Base-by-base conservation (phyloP, 2,329 filamentous ascomycete genomes). In the Alternaria arborescens region DNA sequence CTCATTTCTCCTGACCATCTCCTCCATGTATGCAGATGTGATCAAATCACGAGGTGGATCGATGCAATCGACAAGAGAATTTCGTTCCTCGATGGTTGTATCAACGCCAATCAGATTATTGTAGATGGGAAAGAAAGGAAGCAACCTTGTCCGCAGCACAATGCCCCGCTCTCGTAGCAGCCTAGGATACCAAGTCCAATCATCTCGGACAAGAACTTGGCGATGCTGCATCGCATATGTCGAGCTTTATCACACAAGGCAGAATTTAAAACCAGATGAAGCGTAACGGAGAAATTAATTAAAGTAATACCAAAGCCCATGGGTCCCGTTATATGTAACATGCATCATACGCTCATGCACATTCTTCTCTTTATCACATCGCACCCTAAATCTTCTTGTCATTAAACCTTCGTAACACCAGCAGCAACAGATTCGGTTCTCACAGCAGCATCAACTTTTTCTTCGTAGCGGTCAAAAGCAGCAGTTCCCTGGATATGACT, bases 391-490 rank as follows among this genome's bases (percentile, higher is more conserved):
- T 34, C 32, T 20, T 46, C 46, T 32, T 36, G 53, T 60, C 47
- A 53, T 62, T 55, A 60, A 46, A 52, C 30, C 41, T 52, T 63
- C 36, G 61, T 48, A 44, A 22, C 30, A 42, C 60, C 58, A 34
- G 61, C 58, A 58, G 58, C 32, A 22, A 70, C 54, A 59, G 66
- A 63, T 60, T 71, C 68, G 8, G 63, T 66, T 58, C 65, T 69
- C 50, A 61, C 68, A 57, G 58, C 61, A 62, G 55, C 61, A 60
- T 71, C 70, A 30, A 70, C 69, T 66, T 75, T 76, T 68, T 76
- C 75, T 61, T 78, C 77, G 61, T 79, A 79, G 52, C 59, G 58
- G 41, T 74, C 67, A 42, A 79, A 76, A 36, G 70, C 67, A 3
- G 34, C 50, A 6, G 76, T 78, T 46, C 70, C 73, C 58, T 70